These are phyloP conservation scores for Yamadazyma songkhlaensis DNA, from an alignment of 1,139 yeast species.

Conservation along the genomic window DNA sequence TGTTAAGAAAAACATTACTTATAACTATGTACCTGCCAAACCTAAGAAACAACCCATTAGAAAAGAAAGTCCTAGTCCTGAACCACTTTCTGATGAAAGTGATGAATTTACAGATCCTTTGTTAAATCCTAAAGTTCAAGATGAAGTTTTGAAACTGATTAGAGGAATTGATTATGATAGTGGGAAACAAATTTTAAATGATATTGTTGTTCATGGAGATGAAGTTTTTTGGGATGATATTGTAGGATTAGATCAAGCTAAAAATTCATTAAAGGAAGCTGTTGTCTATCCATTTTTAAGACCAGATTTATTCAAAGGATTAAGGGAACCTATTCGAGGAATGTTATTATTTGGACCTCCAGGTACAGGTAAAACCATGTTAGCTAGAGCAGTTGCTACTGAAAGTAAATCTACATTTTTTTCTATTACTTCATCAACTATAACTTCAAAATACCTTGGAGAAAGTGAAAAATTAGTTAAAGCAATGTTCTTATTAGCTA, in stretches of 20 bases:
- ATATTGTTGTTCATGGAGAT: conserved; percentile 91
- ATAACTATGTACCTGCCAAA: conserved; percentile 24
- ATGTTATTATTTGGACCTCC: conserved; percentile 98
- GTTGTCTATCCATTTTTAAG: conserved; percentile 94
- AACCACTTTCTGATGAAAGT: conserved; percentile 10
- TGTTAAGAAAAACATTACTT: conserved; percentile 25
- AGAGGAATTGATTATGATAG: conserved; percentile 42
- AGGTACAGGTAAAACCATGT: conserved; percentile 97
- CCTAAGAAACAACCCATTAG: conserved; percentile 6
- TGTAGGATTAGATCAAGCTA: conserved; percentile 90
- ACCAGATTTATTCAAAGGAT: conserved; percentile 88
- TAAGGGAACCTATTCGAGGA: conserved; percentile 94
- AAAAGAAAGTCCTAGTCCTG: conserved; percentile 9
- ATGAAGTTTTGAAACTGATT: conserved; percentile 34
- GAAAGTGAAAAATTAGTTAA: conserved; percentile 93
- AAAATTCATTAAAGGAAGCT: conserved; percentile 87
- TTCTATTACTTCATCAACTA: conserved; percentile 86
- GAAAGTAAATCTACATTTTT: conserved; percentile 94
- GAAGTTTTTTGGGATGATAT: conserved; percentile 97
- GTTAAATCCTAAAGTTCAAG: conserved; percentile 67
- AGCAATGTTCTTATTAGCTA: conserved; percentile 83
- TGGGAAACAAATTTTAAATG: conserved; percentile 73
- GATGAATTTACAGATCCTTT: conserved; percentile 18
- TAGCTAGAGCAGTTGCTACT: conserved; percentile 96
- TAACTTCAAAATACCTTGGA: conserved; percentile 89